Conservation (phyloP, 1,284 basidiomycete genomes). For the Boletus subluridellus region DNA sequence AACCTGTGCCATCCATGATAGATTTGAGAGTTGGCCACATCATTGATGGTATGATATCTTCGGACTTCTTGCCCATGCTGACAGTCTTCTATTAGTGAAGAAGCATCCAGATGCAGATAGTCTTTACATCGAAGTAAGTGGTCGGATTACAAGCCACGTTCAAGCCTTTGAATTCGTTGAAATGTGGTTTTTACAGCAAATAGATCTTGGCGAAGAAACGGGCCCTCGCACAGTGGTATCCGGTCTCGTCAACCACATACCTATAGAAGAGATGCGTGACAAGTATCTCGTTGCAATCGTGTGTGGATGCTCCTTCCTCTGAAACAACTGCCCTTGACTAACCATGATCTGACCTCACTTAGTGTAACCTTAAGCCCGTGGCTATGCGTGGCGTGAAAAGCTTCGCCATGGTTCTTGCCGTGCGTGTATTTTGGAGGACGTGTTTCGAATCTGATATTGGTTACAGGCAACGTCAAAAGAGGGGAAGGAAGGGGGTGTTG, state of each 20-base stretch:
- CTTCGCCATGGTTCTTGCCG: constrained; percentile 93
- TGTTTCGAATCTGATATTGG: not conserved
- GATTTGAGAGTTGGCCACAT: constrained; percentile 90
- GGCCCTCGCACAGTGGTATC: constrained; percentile 93
- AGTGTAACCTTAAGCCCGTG: constrained; percentile 94
- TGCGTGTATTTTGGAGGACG: constrained; percentile 37
- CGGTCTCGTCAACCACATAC: constrained; percentile 91
- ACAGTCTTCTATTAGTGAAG: constrained; percentile 54
- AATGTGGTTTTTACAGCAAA: constrained; percentile 56
- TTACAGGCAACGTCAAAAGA: constrained; percentile 79
- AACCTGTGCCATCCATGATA: constrained; percentile 89
- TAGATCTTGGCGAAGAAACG: constrained; percentile 90
- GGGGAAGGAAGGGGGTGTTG: constrained; percentile 88
- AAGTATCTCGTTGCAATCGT: constrained; percentile 85
- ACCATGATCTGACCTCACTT: constrained; percentile 1
- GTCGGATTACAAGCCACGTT: not conserved
- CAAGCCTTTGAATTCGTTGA: not conserved
- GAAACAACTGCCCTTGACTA: not conserved
- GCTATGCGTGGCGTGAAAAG: constrained; percentile 96
- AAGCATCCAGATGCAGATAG: constrained; percentile 94
- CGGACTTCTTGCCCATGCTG: not conserved
- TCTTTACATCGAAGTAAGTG: constrained; percentile 80
- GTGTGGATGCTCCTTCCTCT: constrained; percentile 29
- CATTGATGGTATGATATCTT: constrained; percentile 67
- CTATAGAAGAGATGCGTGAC: constrained; percentile 88